Evolutionary conservation across 2,329 filamentous ascomycete species (phyloP).

Genomic region (Gnomoniopsis sp.): DNA sequence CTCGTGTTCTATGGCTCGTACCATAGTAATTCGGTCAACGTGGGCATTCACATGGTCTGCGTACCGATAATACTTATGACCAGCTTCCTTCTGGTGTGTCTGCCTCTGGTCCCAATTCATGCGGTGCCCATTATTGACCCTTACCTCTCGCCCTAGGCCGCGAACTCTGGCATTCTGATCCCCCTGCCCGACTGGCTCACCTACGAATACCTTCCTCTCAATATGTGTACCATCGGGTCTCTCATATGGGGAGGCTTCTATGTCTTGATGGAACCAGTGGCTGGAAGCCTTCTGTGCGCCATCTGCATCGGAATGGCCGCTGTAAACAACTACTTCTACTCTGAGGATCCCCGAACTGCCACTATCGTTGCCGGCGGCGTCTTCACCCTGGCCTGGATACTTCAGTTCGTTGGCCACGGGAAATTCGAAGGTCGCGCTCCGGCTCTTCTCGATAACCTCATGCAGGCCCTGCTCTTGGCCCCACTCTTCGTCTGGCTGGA

Average conservation of each 20-base stretch:
- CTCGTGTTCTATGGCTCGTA: slow-evolving; percentile 83
- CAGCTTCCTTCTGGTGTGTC: slow-evolving; percentile 66
- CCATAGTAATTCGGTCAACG: slow-evolving; percentile 74
- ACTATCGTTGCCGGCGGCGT: slow-evolving; percentile 60
- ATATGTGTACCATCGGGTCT: slow-evolving; percentile 61
- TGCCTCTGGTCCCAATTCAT: neutral
- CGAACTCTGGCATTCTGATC: slow-evolving; percentile 61
- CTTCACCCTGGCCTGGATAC: slow-evolving; percentile 75
- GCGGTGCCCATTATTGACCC: neutral
- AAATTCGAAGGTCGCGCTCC: slow-evolving; percentile 84
- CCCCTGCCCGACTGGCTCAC: slow-evolving; percentile 65
- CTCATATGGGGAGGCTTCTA: slow-evolving; percentile 76
- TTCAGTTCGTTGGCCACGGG: slow-evolving; percentile 90
- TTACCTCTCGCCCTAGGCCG: slow-evolving; percentile 41
- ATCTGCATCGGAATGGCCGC: slow-evolving; percentile 75
- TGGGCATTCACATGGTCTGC: slow-evolving; percentile 75
- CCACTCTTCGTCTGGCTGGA: slow-evolving; percentile 98
- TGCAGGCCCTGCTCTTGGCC: slow-evolving; percentile 88
- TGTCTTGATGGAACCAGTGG: slow-evolving; percentile 89
- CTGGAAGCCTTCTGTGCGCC: slow-evolving; percentile 72
- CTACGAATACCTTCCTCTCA: slow-evolving; percentile 64
- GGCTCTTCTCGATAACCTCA: slow-evolving; percentile 83
- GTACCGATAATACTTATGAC: slow-evolving; percentile 74
- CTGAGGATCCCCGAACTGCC: slow-evolving; percentile 46
- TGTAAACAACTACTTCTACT: slow-evolving; percentile 69